Conservation (phyloP, 495 filamentous ascomycete species). For the Xylaria acuta region DNA sequence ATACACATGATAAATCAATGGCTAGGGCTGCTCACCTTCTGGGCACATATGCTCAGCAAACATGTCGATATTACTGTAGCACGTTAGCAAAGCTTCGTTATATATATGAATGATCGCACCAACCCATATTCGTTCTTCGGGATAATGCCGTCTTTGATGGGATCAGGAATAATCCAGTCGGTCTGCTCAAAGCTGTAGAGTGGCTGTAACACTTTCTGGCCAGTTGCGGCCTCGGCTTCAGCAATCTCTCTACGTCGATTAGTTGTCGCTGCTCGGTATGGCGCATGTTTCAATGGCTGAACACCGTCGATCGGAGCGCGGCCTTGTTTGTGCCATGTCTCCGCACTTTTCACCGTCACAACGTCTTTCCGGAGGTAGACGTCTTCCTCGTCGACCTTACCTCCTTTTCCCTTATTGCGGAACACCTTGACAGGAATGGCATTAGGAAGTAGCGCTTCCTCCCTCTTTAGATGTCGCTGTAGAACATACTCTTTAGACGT, state of each 20-base stretch:
- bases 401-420: slow-evolving; percentile 66
- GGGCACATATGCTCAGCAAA: slow-evolving; percentile 95
- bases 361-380: slow-evolving; percentile 85
- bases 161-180: slow-evolving; percentile 89
- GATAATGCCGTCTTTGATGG: slow-evolving; percentile 81
- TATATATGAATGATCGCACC: slow-evolving; percentile 6
- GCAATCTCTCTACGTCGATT: slow-evolving; percentile 89
- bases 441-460: slow-evolving; percentile 81
- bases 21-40: slow-evolving; percentile 49
- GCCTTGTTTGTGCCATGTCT: slow-evolving; percentile 98
- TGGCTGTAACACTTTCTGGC: slow-evolving; percentile 84
- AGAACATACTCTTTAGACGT: slow-evolving; percentile 84
- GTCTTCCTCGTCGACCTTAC: slow-evolving; percentile 71
- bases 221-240: slow-evolving; percentile 75
- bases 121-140: slow-evolving; percentile 89
- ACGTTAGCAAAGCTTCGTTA: slow-evolving; percentile 23
- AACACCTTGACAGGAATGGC: slow-evolving; percentile 78
- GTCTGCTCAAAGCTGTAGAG: slow-evolving; percentile 88
- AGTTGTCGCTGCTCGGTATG: slow-evolving; percentile 88
- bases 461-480: slow-evolving; percentile 85
- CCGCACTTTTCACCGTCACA: slow-evolving; percentile 82
- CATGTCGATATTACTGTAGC: slow-evolving; percentile 80
- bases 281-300: slow-evolving; percentile 82
- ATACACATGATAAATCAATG: not conserved
- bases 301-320: slow-evolving; percentile 72